Base-by-base conservation (phyloP, 2,329 filamentous ascomycete species). In the Dendryphion nanum region DNA sequence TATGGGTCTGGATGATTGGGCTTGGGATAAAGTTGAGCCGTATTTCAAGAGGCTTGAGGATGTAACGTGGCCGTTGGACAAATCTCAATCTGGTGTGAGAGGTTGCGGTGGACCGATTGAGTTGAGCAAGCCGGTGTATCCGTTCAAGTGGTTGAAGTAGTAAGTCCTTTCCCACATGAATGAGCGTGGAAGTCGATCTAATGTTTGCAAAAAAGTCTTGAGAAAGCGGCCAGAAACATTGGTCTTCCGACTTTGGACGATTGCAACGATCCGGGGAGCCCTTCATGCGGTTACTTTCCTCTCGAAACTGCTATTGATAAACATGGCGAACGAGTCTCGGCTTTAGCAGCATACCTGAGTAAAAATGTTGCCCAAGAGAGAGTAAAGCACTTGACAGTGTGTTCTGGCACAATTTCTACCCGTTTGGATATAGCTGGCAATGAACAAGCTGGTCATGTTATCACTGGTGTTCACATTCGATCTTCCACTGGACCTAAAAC, bases 71-170 rank as follows among this genome's bases (percentile, higher is more conserved):
- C 24, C 26, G 14, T 15, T 26, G n/a, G 26, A 36, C 20, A 30
- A 38, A 34, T 33, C 30, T 21, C 21, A 38, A 20, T 36, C 35
- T 35, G 28, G 30, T 26, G 34, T 38, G 32, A 40, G 41, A 41
- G 42, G 42, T 32, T 35, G 28, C 24, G 35, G 38, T 19, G 42
- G 42, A 18, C 34, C 34, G 13, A 44, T 44, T n/a, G 24, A 44
- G 19, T 30, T 44, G 38, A 21, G 18, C 35, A 38, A 38, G 32
- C 21, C 21, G 7, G 38, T 24, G 18, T 41, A 45, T 36, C 35
- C 38, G 20, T 45, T 41, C 38, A 41, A 41, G 35, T 45, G 42
- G 42, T 28, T 45, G 13, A 35, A 41, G 42, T 41, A 41, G 42
- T 44, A 44, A 41, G 42, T 24, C 31, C 23, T 16, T 33, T 41